These are phyloP conservation scores for Iris pallida DNA, from an alignment of 116 monocot species.

Conservation along the genomic window DNA sequence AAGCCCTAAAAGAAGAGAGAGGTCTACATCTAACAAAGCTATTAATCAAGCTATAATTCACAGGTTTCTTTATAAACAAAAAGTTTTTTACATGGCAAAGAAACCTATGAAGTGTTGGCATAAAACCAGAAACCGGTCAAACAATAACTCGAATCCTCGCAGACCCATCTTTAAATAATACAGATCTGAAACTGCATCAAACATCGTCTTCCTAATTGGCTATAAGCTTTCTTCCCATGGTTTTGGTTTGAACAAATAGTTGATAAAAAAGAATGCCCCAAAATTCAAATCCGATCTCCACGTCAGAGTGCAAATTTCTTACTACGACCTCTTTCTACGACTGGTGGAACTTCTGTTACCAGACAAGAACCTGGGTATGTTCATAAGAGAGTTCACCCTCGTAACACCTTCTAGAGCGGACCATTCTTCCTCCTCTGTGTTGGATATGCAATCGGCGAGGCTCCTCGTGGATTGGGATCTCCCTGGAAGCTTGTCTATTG, in stretches of 20 bases:
- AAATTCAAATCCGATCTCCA: background rate
- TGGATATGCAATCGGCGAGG: slow-evolving; percentile 68
- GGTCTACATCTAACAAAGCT: background rate
- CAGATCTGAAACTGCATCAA: background rate
- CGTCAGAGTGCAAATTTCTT: background rate
- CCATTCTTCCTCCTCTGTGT: slow-evolving; percentile 73
- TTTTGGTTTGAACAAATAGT: background rate
- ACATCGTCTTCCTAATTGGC: background rate
- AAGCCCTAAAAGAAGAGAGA: no score
- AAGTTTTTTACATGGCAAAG: slow-evolving; percentile 7
- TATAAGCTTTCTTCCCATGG: no score
- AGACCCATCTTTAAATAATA: no score
- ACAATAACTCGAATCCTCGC: background rate
- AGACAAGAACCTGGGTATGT: slow-evolving; percentile 58
- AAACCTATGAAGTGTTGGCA: slow-evolving; percentile 12
- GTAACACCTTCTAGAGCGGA: slow-evolving; percentile 83
- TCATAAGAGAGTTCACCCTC: slow-evolving; percentile 66
- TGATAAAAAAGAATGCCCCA: background rate
- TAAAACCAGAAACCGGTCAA: no score
- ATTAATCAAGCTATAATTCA: slow-evolving; percentile 7
- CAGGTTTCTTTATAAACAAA: slow-evolving; percentile 11
- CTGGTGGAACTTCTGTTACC: slow-evolving; percentile 33
- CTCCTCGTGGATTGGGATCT: slow-evolving; percentile 49
- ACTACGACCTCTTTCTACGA: slow-evolving; percentile 35
- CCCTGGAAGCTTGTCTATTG: slow-evolving; percentile 15